phyloP scores from a whole-genome alignment of 345 rosid genomes.

The Salix purpurea region DNA sequence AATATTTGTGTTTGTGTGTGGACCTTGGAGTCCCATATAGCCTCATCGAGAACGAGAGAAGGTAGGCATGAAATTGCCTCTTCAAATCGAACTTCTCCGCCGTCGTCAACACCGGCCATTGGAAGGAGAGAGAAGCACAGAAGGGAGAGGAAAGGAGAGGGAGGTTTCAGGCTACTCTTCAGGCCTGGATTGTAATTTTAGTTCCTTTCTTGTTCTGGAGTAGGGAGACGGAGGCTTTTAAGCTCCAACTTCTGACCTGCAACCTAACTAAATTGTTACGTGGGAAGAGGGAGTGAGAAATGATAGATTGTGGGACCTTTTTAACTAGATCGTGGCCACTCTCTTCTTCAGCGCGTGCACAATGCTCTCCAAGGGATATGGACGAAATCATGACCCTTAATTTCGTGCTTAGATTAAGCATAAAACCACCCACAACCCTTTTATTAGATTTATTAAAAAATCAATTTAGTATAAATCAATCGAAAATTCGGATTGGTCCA shows the following conservation, averaged over 20 bases:
- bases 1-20: too few relatives aligned
- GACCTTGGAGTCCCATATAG: conserved; percentile 30
- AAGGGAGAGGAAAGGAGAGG: background rate
- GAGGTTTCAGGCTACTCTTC: background rate
- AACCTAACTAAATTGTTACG: conserved; percentile 48
- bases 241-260: conserved; percentile 74
- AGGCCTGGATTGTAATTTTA: background rate
- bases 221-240: conserved; percentile 22
- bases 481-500: too few relatives aligned
- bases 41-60: conserved; percentile 47
- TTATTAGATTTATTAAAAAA: too few relatives aligned
- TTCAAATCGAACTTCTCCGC: conserved; percentile 41
- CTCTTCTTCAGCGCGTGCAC: background rate
- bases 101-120: conserved; percentile 32
- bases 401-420: conserved; percentile 15
- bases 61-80: conserved; percentile 50
- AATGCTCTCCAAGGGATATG: background rate
- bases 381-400: background rate
- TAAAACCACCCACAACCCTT: too few relatives aligned
- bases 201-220: conserved; percentile 12
- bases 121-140: background rate
- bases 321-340: background rate
- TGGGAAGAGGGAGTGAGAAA: background rate
- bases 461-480: too few relatives aligned
- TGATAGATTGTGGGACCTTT: background rate